Evolutionary conservation across 345 rosid species (phyloP).

Genomic region (Carallia pectinifolia): DNA sequence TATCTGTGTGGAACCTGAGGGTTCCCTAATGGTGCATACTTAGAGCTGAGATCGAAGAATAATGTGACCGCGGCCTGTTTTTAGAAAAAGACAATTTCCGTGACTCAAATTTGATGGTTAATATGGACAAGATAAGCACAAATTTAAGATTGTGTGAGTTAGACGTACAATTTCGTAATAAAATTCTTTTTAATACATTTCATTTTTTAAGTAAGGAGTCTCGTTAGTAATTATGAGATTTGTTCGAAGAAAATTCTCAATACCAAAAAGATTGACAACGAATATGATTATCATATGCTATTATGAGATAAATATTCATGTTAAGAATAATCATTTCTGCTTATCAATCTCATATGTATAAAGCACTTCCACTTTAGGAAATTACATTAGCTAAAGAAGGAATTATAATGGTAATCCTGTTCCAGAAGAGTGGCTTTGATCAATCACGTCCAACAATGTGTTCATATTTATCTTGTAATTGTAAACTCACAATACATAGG

Average conservation of each 20-base stretch:
- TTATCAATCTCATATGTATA: conserved; percentile 3
- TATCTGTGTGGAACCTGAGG: conserved; percentile 62
- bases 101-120: conserved; percentile 75
- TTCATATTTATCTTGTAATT: conserved; percentile 20
- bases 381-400: conserved; percentile 20
- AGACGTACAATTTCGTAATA: conserved; percentile 3
- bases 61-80: conserved; percentile 57
- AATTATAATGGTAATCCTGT: conserved; percentile 17
- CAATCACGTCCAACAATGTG: conserved; percentile 27
- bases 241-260: too few species aligned
- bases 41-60: conserved; percentile 56
- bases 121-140: conserved; percentile 37
- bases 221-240: too few species aligned
- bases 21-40: conserved; percentile 91
- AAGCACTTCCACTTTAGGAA: conserved; percentile 26
- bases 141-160: conserved; percentile 78
- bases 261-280: too few species aligned
- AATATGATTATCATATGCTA: too few species aligned
- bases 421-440: conserved; percentile 18
- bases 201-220: too few species aligned
- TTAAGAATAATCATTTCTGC: background rate
- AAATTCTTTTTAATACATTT: too few species aligned
- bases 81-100: conserved; percentile 27
- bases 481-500: conserved; percentile 48
- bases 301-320: background rate